Evolutionary conservation across 805 yeast species (phyloP), one percentile per base, ranked within the genome.

Genomic region (Wickerhamiella sergipiensis): DNA sequence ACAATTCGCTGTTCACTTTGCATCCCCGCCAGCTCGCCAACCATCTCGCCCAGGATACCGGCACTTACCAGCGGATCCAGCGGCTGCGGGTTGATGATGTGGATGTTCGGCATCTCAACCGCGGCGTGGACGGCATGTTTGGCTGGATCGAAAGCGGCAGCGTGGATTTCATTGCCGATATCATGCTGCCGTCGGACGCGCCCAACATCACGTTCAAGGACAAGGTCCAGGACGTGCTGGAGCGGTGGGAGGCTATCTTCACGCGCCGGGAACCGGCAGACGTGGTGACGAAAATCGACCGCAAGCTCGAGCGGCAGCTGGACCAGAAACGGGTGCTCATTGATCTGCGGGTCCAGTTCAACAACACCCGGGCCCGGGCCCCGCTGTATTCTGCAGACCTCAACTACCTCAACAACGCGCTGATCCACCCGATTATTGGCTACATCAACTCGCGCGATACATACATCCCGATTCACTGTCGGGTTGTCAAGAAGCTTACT

Each of bases 91-190:
- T 89, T 38, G 97, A 92, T 63, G 80, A 87, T 26, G 75, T 92
- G 50, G 81, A 80, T 61, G 76, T 92, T 39, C 95, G 90, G 58
- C 97, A 92, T 66, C 68, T 92, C 52, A 92, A 92, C 62, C 78
- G 85, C 1, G 97, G 97, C 0, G 75, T 85, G 52, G 59, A 59
- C 6, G 98, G 99, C 0, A 95, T 97, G 12, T 87, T 92, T 66
- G 97, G 97, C 6, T 92, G 99, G 99, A 90, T 92, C 51, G 80
- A 86, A 6, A 75, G 78, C 54, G 98, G 99, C 13, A 80, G 80
- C 48, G 97, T 90, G 21, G 97, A 92, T 65, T 82, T 92, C 81
- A 70, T 86, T 55, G 97, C 96, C 7, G 97, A 92, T 62, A 79
- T 90, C 17, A 78, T 81, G 74, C 80, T 88, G 2, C 61, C 61